Evolutionary conservation across 257 asterid species (phyloP).

Genomic region (Solanum appendiculatum): DNA sequence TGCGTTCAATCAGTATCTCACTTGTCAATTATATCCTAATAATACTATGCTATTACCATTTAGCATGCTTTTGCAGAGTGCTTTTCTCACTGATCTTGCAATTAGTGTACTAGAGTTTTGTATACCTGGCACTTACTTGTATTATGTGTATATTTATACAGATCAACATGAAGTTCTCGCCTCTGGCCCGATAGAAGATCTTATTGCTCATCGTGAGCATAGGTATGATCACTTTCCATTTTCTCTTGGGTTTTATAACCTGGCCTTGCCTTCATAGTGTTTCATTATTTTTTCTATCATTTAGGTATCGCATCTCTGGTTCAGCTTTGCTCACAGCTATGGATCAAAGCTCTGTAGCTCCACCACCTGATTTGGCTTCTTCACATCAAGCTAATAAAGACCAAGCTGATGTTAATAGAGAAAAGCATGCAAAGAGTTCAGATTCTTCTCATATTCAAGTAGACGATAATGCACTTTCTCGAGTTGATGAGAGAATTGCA

Average conservation of each 20-base stretch:
- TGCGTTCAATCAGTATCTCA: slow-evolving; percentile 25
- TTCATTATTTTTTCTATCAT: slow-evolving; percentile 9
- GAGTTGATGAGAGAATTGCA: slow-evolving; percentile 60
- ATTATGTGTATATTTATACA: slow-evolving; percentile 12
- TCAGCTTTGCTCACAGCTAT: slow-evolving; percentile 89
- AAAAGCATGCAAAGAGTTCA: slow-evolving; percentile 16
- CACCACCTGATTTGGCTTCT: slow-evolving; percentile 40
- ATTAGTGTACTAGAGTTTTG: not conserved
- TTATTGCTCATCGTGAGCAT: slow-evolving; percentile 98
- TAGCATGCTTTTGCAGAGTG: not conserved
- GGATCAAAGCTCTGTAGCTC: slow-evolving; percentile 70
- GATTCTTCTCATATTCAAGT: slow-evolving; percentile 28
- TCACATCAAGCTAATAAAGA: slow-evolving; percentile 45
- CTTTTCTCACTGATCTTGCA: not conserved
- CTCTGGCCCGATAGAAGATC: slow-evolving; percentile 99
- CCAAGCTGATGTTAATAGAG: slow-evolving; percentile 31
- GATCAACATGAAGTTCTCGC: slow-evolving; percentile 98
- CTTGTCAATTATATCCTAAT: not conserved
- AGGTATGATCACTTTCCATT: slow-evolving; percentile 36
- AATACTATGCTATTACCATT: not conserved
- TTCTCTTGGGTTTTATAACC: not conserved
- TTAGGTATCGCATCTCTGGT: slow-evolving; percentile 98
- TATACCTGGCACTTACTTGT: not conserved
- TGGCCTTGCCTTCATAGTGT: not conserved
- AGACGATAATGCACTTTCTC: slow-evolving; percentile 43